phyloP scores from a whole-genome alignment of 352 stramenopile species.

The Phytophthora chlamydospora region DNA sequence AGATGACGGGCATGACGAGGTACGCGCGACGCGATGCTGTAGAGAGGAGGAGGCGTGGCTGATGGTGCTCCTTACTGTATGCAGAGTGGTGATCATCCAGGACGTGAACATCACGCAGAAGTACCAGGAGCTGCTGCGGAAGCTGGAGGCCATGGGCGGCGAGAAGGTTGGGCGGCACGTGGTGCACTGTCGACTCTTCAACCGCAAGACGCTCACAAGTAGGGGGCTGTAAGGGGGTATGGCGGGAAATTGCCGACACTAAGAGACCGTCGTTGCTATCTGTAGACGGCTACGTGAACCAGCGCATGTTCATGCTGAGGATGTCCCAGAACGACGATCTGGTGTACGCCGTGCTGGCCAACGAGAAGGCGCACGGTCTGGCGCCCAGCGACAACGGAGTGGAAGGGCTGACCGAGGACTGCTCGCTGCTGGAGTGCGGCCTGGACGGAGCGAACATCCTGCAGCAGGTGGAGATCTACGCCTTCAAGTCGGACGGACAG shows the following conservation, averaged over 20 bases:
- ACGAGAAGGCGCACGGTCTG: slow-evolving; percentile 70
- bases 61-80: not conserved
- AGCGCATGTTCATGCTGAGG: slow-evolving; percentile 91
- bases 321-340: slow-evolving; percentile 90
- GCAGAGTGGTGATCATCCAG: slow-evolving; percentile 82
- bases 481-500: slow-evolving; percentile 87
- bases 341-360: slow-evolving; percentile 84
- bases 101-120: slow-evolving; percentile 84
- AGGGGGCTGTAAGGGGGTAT: not conserved
- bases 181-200: slow-evolving; percentile 89
- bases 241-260: not conserved
- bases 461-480: slow-evolving; percentile 90
- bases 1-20: slow-evolving; percentile 82
- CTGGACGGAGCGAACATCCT: slow-evolving; percentile 87
- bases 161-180: slow-evolving; percentile 81
- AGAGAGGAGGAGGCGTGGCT: not conserved
- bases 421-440: slow-evolving; percentile 81
- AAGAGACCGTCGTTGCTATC: slow-evolving; percentile 10
- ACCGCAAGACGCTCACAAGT: slow-evolving; percentile 82
- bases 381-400: slow-evolving; percentile 74
- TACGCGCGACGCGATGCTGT: slow-evolving; percentile 13
- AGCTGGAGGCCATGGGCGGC: slow-evolving; percentile 81
- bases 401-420: slow-evolving; percentile 76
- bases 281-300: slow-evolving; percentile 80
- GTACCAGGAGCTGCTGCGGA: slow-evolving; percentile 89